Evolutionary conservation across 306 rosid species (phyloP).

Genomic region (Ormosia emarginata): DNA sequence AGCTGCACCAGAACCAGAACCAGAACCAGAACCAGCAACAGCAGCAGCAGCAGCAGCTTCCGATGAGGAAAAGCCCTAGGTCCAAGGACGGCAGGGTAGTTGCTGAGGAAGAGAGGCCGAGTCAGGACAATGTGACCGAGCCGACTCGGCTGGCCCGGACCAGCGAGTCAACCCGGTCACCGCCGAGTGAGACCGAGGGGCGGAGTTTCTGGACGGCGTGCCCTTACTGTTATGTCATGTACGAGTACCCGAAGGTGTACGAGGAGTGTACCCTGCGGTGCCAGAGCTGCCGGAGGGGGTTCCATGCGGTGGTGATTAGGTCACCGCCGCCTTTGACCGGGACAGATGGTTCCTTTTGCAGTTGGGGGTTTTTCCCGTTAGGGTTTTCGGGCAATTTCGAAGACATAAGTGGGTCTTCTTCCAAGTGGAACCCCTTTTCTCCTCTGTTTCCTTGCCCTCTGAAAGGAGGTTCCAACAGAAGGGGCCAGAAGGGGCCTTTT

Average conservation of each 20-base stretch:
- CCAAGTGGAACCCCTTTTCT: constrained; percentile 75
- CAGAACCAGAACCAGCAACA: not conserved
- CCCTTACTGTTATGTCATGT: constrained; percentile 77
- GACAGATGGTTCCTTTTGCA: constrained; percentile 42
- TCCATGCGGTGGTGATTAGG: constrained; percentile 55
- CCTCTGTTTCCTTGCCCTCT: constrained; percentile 59
- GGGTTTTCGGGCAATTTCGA: constrained; percentile 50
- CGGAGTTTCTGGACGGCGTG: constrained; percentile 90
- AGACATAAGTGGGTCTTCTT: constrained; percentile 25
- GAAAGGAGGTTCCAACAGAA: not conserved
- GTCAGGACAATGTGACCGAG: constrained; percentile 39
- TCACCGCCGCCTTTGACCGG: constrained; percentile 64
- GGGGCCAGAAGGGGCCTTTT: constrained; percentile 25
- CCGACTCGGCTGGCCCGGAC: not conserved
- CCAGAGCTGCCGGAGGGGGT: constrained; percentile 76
- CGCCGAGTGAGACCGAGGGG: constrained; percentile 1
- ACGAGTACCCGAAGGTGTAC: constrained; percentile 66
- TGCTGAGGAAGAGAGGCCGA: constrained; percentile 44
- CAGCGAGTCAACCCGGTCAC: constrained; percentile 2
- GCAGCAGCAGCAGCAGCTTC: constrained; percentile 19
- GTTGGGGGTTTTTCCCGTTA: constrained; percentile 79
- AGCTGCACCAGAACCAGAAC: not conserved
- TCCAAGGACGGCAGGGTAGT: constrained; percentile 22
- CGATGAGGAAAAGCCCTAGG: constrained; percentile 32
- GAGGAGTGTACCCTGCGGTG: constrained; percentile 81